Evolutionary conservation across 148 eudicot species (phyloP), one percentile per base, ranked within the genome.

Genomic region (Mesembryanthemum crystallinum): DNA sequence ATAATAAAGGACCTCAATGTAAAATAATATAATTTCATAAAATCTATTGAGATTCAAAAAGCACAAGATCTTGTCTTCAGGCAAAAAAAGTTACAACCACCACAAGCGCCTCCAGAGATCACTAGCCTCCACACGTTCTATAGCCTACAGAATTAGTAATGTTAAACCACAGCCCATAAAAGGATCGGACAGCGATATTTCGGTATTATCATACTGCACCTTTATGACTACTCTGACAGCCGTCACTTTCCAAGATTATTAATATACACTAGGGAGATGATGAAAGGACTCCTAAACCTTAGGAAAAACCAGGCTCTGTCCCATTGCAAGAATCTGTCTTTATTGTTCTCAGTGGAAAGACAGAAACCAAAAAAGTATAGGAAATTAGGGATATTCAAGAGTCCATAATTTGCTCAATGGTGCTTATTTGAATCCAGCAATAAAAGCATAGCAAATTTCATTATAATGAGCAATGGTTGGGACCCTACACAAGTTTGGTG

Each of bases 281-380:
- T 49, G 59, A 28, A 55, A 73, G 74, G 75, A 76, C 73, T 81
- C 84, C 88, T 39, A 25, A 42, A 25, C 76, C 78, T 67, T 25
- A 70, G 86, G 86, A 86, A 55, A 73, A 81, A 83, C 79, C 77
- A 76, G 52, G 35, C 21, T n/a, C 54, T 70, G 80, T 33, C 64
- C 77, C 72, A 76, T 69, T 21, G 37, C 27, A 62, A 69, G 49
- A 76, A 71, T 69, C 61, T n/a, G 59, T 18, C 61, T 57, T 57
- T 61, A 24, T 47, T 70, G 55, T 78, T 57, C 57, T 68, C 11
- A 45, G 21, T 14, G 71, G 29, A 68, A 39, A 25, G 32, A 14
- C 9, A 25, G 15, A 42, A 7, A 28, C 18, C 23, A 42, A 67
- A 45, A 21, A 6, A 20, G 37, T 3, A 43, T 37, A 39, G 30